A percentile compares a stretch with the other conserved stretches of the same genome.
Evolutionary conservation across 352 stramenopile genomes (phyloP).

Genomic region (Globisporangium solare): DNA sequence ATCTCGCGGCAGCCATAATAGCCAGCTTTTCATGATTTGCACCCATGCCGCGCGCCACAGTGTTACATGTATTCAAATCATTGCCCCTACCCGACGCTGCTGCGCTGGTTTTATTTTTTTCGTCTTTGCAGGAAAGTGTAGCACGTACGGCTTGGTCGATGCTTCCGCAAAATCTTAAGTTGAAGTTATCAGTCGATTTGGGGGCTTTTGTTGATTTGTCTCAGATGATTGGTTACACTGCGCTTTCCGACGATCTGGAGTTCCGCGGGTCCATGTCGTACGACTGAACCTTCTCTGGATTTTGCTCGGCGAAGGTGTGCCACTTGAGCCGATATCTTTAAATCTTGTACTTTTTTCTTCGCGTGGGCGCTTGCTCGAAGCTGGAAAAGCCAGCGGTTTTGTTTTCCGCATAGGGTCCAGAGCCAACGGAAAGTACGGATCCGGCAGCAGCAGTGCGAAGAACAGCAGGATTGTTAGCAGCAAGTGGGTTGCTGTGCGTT

Average conservation of each 20-base stretch:
- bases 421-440: neutral
- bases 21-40: no score
- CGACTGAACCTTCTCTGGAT: neutral
- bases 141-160: neutral
- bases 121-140: neutral
- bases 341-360: neutral
- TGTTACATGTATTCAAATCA: no score
- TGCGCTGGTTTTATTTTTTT: neutral
- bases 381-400: no score
- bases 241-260: neutral
- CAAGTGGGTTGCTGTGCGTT: neutral
- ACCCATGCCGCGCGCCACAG: no score
- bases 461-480: neutral
- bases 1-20: no score
- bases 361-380: no score
- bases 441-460: neutral
- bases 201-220: no score
- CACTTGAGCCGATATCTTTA: neutral
- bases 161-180: neutral
- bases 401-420: no score
- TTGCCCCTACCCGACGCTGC: neutral
- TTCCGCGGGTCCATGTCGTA: slow-evolving; percentile 10
- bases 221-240: neutral
- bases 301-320: neutral
- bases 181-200: neutral